Evolutionary conservation across 768 basidiomycete species (phyloP), one percentile per base, ranked within the genome.

Genomic region (Symmetrospora coprosmae): DNA sequence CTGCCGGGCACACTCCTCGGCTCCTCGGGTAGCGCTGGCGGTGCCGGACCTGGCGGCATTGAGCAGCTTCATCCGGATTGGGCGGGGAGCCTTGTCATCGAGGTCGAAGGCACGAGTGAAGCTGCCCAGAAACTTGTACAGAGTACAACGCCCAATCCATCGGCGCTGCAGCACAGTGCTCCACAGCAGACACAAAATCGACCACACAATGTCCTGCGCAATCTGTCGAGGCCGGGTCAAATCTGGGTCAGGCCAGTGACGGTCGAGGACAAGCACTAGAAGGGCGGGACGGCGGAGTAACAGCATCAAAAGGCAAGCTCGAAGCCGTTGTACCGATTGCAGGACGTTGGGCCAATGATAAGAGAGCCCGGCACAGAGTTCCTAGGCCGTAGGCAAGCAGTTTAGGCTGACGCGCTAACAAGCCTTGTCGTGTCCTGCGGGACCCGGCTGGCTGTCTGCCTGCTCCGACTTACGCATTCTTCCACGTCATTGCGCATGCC

Each of bases 21-120:
- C 19, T 43, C n/a, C 13, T 19, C 2, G 1, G 61, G 31, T 0
- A 58, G 59, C 13, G 47, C 21, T 0, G 55, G 60, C n/a, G 62
- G 60, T 0, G 4, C 23, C 7, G 61, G 63, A 0, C 47, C 61
- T 0, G 68, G 65, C 11, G 68, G 65, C 0, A 64, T 64, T 27
- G 68, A 69, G 4, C 47, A 60, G 28, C 31, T 62, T 2, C 64
- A 66, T 33, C 45, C 52, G 0, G 68, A 64, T 3, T 69, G 68
- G 68, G 61, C 35, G 0, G 68, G 68, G 0, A 13, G 39, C 33
- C 19, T 67, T 28, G 41, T 63, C 16, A 19, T 69, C 30, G 68
- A 68, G 46, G 60, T 60, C 2, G 68, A 69, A 14, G 68, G 68
- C 3, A 66, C 68, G 33, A 50, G 64, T 14, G 68, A 69, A 45